Base-by-base conservation (phyloP, 495 filamentous ascomycete genomes). In the Astrothelium macrocarpum region DNA sequence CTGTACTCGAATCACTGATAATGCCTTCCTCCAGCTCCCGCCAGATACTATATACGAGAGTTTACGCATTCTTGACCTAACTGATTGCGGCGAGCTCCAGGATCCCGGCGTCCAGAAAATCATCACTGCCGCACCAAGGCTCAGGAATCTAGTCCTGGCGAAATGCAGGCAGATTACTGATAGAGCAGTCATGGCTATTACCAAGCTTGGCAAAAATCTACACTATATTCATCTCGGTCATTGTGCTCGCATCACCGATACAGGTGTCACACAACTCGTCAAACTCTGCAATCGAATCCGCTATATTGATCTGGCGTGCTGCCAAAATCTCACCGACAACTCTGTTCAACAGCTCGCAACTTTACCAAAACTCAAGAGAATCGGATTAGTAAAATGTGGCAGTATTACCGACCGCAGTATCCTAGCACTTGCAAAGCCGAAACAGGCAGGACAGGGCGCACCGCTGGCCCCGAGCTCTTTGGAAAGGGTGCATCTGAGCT, bases 301-400 rank as follows among this genome's bases (percentile, higher is more conserved):
- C 59, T 99, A 99, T 70, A 97, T 99, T 62, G 95, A 99, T 71
- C 76, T 99, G 59, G 95, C 95, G 12, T 97, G 95, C 78, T 99
- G 95, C 74, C 81, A 80, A n/a, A 85, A 87, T 65, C 79, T 99
- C 59, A 97, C 95, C 0, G 94, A 99, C 68, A 75, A 76, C 1
- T 96, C 90, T 56, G 87, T 99, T n/a, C 85, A 81, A 61, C 86
- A 88, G 65, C 79, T 99, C 28, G 92, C 95, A 1, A 84, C 79
- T 11, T 80, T 99, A 29, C 95, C 95, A 11, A 99, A 97, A 74
- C 77, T 99, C 28, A 88, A 94, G 73, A 81, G 95, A 32, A 95
- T 99, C 53, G 95, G 95, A 0, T 75, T 99, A 59, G 95, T 99
- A 20, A 99, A 99, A 73, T 99, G 95, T 67, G 81, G 84, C 39